These are phyloP conservation scores for Solanum chilense DNA, from an alignment of 257 asterid species.

Conservation along the genomic window DNA sequence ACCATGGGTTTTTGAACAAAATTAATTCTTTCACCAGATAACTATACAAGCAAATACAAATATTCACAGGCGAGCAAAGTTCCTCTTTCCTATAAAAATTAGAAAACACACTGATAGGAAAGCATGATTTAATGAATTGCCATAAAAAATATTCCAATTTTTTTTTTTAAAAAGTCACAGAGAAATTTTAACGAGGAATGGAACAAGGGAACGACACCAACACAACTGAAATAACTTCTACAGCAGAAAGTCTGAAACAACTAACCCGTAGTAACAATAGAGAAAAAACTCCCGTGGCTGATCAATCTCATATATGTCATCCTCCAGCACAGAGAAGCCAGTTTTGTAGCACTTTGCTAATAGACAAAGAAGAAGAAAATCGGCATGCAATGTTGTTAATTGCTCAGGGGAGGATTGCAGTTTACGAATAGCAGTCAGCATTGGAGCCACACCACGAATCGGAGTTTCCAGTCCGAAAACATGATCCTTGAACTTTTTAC, in stretches of 20 bases:
- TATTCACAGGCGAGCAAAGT: neutral
- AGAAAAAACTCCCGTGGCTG: constrained; percentile 86
- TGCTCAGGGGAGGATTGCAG: constrained; percentile 70
- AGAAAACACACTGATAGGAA: neutral
- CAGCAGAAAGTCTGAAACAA: neutral
- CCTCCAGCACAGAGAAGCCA: constrained; percentile 64
- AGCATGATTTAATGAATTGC: neutral
- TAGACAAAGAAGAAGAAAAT: constrained; percentile 72
- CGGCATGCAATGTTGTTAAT: constrained; percentile 79
- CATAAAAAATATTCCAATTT: neutral
- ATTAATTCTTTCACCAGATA: neutral
- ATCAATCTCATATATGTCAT: constrained; percentile 66
- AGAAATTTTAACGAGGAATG: neutral
- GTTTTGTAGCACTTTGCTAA: constrained; percentile 71
- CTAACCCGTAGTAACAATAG: constrained; percentile 90
- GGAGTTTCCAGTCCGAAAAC: constrained; percentile 61
- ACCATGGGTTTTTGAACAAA: neutral
- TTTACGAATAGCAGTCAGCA: constrained; percentile 63
- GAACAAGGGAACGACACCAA: neutral
- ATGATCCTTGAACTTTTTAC: constrained; percentile 75
- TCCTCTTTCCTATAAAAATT: neutral
- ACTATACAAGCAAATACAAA: neutral
- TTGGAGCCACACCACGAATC: constrained; percentile 75
- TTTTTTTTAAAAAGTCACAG: neutral
- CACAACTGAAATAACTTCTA: neutral